Conservation (phyloP, 2,329 filamentous ascomycete genomes). For the Exophiala sp. region DNA sequence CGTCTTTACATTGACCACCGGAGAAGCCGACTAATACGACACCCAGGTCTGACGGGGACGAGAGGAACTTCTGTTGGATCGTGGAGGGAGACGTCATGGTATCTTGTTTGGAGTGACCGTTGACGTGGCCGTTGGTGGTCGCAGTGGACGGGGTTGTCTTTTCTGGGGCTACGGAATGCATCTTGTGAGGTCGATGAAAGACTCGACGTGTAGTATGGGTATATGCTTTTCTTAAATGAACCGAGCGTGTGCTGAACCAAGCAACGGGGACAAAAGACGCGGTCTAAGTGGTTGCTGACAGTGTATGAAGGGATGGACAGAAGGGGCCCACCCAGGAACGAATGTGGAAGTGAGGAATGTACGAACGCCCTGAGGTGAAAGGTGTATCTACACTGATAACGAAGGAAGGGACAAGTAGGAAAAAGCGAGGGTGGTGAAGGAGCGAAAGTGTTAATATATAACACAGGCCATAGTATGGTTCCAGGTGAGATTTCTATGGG, state of each 20-base stretch:
- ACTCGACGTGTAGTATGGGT: not conserved
- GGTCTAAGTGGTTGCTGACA: conserved; percentile 1
- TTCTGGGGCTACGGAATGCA: conserved; percentile 17
- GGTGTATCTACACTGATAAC: too few relatives aligned
- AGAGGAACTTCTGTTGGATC: conserved; percentile 71
- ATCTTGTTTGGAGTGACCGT: conserved; percentile 15
- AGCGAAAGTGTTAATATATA: too few relatives aligned
- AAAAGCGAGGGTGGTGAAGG: not conserved
- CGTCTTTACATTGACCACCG: conserved; percentile 88
- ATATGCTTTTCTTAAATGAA: not conserved
- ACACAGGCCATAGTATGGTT: too few relatives aligned
- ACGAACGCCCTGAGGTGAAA: too few relatives aligned
- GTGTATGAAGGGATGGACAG: not conserved
- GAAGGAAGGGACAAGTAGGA: not conserved
- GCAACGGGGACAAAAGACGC: conserved; percentile 7
- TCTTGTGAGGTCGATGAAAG: conserved; percentile 1
- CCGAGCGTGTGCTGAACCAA: not conserved
- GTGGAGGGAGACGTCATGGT: conserved; percentile 56
- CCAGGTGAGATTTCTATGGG: too few relatives aligned
- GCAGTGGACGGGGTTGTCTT: conserved; percentile 14
- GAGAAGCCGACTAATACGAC: conserved; percentile 95
- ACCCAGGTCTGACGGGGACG: conserved; percentile 74
- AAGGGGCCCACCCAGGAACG: not conserved
- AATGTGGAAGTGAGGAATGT: not conserved
- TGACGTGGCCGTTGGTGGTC: conserved; percentile 15